A percentile compares a stretch with the other conserved stretches of the same genome.
phyloP scores from a whole-genome alignment of 2,329 filamentous ascomycete species.

The Alternaria dauci region DNA sequence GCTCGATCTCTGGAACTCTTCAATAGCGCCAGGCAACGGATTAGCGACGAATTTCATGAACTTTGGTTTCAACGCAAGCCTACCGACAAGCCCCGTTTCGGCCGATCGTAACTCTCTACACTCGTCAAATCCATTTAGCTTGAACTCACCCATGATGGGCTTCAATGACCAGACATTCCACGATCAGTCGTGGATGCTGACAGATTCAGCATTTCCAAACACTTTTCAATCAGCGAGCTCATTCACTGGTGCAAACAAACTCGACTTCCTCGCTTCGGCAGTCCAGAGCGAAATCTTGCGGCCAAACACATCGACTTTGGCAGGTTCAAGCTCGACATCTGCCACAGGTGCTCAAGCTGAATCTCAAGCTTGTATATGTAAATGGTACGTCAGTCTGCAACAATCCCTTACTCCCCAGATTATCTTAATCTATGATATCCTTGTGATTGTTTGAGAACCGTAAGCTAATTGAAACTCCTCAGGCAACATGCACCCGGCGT shows the following conservation, averaged over 20 bases:
- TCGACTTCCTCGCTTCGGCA: conserved; percentile 42
- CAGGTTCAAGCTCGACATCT: conserved; percentile 13
- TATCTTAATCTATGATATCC: neutral
- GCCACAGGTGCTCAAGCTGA: conserved; percentile 17
- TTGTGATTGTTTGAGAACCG: neutral
- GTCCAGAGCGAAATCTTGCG: conserved; percentile 39
- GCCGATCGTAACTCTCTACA: conserved; percentile 23
- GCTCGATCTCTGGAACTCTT: conserved; percentile 39
- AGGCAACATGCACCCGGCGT: conserved; percentile 38
- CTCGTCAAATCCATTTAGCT: conserved; percentile 25
- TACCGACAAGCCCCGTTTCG: conserved; percentile 33
- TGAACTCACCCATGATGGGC: conserved; percentile 30
- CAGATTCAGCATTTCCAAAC: conserved; percentile 32
- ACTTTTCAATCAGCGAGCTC: conserved; percentile 20
- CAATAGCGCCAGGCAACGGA: conserved; percentile 37
- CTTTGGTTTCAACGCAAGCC: conserved; percentile 35
- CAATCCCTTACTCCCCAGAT: neutral
- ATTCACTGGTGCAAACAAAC: conserved; percentile 28
- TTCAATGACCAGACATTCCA: conserved; percentile 32
- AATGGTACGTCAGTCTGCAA: conserved; percentile 33
- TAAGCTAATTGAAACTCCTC: neutral
- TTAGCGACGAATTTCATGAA: conserved; percentile 37
- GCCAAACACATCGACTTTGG: conserved; percentile 19
- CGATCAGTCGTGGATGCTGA: conserved; percentile 41
- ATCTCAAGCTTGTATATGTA: conserved; percentile 36